Evolutionary conservation across 441 rosid species (phyloP).

Genomic region (Populus tomentosa): DNA sequence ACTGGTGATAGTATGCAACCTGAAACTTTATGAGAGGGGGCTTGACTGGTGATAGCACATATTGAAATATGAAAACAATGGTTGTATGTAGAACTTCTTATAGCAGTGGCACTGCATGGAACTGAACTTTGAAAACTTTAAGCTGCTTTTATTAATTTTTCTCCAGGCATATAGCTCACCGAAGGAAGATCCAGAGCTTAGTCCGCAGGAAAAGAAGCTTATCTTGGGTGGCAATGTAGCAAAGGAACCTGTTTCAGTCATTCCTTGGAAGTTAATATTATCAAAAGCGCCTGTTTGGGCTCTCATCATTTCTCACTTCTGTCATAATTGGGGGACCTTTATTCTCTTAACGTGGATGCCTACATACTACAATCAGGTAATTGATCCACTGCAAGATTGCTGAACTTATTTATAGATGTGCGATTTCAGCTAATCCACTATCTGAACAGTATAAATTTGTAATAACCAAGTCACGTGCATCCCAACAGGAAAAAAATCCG

Average conservation of each 20-base stretch:
- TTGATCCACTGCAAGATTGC: constrained; percentile 3
- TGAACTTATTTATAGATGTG: not conserved
- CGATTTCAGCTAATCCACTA: not conserved
- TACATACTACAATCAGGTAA: constrained; percentile 96
- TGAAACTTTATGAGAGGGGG: not conserved
- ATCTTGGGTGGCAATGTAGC: constrained; percentile 63
- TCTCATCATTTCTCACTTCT: constrained; percentile 89
- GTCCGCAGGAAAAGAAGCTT: constrained; percentile 55
- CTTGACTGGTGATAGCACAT: not conserved
- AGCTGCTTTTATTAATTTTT: constrained; percentile 21
- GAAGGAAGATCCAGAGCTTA: constrained; percentile 71
- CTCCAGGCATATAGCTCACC: constrained; percentile 90
- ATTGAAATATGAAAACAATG: not conserved
- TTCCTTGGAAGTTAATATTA: constrained; percentile 91
- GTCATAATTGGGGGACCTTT: constrained; percentile 99
- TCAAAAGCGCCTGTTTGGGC: constrained; percentile 99
- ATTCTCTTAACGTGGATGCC: constrained; percentile 99
- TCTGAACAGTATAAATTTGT: constrained; percentile 1
- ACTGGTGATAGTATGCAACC: not conserved
- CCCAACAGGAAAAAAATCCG: not conserved
- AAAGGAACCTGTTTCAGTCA: constrained; percentile 76
- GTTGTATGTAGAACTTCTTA: not conserved
- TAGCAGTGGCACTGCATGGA: constrained; percentile 8
- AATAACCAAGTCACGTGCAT: not conserved
- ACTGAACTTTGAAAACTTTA: constrained; percentile 6